phyloP scores from a whole-genome alignment of 1,139 yeast genomes.

The Yamadazyma mexicana region DNA sequence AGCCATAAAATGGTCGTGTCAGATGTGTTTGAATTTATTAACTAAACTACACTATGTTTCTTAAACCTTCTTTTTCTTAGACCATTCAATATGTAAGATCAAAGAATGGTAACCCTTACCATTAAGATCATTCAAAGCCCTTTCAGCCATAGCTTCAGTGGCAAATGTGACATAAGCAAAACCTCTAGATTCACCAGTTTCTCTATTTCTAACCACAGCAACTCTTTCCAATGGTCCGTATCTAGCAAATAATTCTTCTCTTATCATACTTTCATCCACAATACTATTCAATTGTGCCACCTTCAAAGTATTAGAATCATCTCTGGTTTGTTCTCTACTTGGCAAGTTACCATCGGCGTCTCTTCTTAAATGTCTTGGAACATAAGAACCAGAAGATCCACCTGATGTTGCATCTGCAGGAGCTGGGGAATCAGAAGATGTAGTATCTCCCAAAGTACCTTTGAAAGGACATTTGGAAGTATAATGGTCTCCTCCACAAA shows the following conservation, averaged over 20 bases:
- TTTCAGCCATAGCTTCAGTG: constrained; percentile 67
- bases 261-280: constrained; percentile 80
- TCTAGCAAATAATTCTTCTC: constrained; percentile 67
- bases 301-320: constrained; percentile 86
- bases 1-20: no score
- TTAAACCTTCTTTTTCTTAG: constrained; percentile 36
- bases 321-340: constrained; percentile 45
- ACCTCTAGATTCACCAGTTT: constrained; percentile 93
- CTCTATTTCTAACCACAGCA: constrained; percentile 85
- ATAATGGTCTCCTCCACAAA: constrained; percentile 93
- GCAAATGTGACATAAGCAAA: constrained; percentile 93
- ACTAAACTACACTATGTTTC: not conserved
- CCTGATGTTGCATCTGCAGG: constrained; percentile 17
- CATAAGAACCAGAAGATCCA: constrained; percentile 47
- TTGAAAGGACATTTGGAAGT: constrained; percentile 95
- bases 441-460: constrained; percentile 70
- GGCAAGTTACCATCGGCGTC: constrained; percentile 27
- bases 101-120: constrained; percentile 93
- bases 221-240: constrained; percentile 80
- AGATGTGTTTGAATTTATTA: no score
- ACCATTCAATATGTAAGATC: constrained; percentile 78
- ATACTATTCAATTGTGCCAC: constrained; percentile 87
- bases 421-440: constrained; percentile 24
- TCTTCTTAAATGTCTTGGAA: constrained; percentile 77
- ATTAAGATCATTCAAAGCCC: constrained; percentile 74